phyloP scores from a whole-genome alignment of 192 early-diverging fungal genomes.

The Rhizoclosmatium sp. region DNA sequence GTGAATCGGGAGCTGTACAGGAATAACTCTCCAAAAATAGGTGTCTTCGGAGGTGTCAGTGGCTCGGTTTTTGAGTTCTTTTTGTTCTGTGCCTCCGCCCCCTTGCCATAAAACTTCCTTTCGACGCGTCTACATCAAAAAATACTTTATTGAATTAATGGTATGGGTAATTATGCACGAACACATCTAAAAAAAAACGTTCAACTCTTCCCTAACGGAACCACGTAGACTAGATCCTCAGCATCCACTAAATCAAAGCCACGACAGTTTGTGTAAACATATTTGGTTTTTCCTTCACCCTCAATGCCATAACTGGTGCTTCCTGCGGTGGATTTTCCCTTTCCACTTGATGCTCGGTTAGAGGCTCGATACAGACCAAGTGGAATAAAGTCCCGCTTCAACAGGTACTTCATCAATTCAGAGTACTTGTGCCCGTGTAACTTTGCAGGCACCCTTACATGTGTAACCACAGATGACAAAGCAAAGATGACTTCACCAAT shows the following conservation, averaged over 20 bases:
- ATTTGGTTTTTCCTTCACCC: constrained; percentile 38
- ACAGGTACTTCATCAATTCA: constrained; percentile 38
- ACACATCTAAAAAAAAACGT: neutral
- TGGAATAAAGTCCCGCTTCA: constrained; percentile 49
- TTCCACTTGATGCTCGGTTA: neutral
- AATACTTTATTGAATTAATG: no score
- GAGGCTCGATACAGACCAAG: constrained; percentile 49
- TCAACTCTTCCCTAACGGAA: constrained; percentile 3
- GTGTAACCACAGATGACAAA: constrained; percentile 38
- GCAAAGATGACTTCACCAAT: constrained; percentile 52
- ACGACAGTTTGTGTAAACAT: constrained; percentile 62
- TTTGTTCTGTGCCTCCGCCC: neutral
- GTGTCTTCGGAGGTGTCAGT: neutral
- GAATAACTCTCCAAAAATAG: no score
- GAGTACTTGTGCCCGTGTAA: constrained; percentile 43
- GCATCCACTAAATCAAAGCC: constrained; percentile 49
- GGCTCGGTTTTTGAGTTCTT: neutral
- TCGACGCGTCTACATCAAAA: no score
- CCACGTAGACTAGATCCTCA: constrained; percentile 53
- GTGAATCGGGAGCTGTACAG: neutral
- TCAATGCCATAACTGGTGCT: neutral
- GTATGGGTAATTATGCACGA: no score
- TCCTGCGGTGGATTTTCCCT: neutral
- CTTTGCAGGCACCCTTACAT: constrained; percentile 32
- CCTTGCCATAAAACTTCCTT: neutral